These are phyloP conservation scores for Umbelopsis sp. DNA, from an alignment of 192 early-diverging fungal species.

Conservation along the genomic window DNA sequence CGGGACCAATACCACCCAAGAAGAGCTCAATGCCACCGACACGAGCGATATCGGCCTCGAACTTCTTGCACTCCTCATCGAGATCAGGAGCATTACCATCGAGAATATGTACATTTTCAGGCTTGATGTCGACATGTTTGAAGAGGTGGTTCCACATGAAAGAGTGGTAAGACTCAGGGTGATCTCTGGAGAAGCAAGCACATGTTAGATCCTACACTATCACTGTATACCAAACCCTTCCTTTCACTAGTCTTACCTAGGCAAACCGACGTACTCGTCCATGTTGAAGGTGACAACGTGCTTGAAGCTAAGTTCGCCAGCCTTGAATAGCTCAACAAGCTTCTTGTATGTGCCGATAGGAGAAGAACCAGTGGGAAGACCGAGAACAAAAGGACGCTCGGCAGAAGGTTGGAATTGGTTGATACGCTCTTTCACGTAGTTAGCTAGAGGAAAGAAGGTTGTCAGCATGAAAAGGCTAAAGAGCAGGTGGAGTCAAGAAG, in stretches of 20 bases:
- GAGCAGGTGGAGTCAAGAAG: neutral
- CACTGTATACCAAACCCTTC: neutral
- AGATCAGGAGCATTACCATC: constrained; percentile 81
- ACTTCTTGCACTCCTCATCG: constrained; percentile 75
- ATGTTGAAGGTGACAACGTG: constrained; percentile 91
- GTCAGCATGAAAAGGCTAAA: constrained; percentile 1
- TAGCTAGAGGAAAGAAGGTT: constrained; percentile 48
- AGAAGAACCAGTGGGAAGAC: constrained; percentile 87
- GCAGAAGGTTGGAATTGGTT: constrained; percentile 73
- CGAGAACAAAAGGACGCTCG: constrained; percentile 81
- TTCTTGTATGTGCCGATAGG: constrained; percentile 81
- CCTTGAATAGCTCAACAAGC: constrained; percentile 69
- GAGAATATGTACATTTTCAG: constrained; percentile 83
- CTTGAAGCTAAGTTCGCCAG: constrained; percentile 74
- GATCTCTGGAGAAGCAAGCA: constrained; percentile 52
- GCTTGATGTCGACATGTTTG: constrained; percentile 82
- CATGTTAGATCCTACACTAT: neutral
- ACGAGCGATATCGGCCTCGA: constrained; percentile 74
- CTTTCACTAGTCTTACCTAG: constrained; percentile 46
- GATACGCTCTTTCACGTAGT: constrained; percentile 82
- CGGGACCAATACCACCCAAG: constrained; percentile 88
- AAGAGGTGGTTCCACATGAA: constrained; percentile 89
- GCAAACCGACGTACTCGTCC: constrained; percentile 87
- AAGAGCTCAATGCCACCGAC: constrained; percentile 90
- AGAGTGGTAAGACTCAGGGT: constrained; percentile 83